Evolutionary conservation across 768 basidiomycete genomes (phyloP).

Genomic region (Gloeopeniophorella convolvens): DNA sequence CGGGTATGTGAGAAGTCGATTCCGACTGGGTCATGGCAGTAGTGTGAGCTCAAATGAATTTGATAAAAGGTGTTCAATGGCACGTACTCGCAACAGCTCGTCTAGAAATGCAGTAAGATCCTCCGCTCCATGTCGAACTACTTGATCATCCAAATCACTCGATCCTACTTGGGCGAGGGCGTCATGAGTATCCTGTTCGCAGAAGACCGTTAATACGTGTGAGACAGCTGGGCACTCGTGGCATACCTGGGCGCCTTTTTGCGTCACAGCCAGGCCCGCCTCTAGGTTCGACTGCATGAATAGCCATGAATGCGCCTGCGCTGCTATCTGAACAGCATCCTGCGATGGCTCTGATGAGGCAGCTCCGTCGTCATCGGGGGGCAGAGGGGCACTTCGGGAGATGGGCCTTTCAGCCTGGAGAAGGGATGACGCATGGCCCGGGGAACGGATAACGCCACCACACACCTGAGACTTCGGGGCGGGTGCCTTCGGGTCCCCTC

Average conservation of each 20-base stretch:
- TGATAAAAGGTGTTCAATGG: not conserved
- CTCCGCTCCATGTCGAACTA: not conserved
- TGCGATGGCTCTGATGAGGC: not conserved
- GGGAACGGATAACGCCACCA: too few relatives aligned
- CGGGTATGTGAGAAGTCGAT: not conserved
- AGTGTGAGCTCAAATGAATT: too few relatives aligned
- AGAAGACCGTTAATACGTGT: too few relatives aligned
- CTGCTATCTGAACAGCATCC: constrained; percentile 39
- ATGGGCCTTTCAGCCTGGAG: not conserved
- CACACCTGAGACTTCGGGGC: not conserved
- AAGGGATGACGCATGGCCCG: not conserved
- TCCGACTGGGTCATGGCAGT: not conserved
- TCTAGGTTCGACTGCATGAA: constrained; percentile 55
- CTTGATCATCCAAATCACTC: not conserved
- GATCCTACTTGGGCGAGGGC: not conserved
- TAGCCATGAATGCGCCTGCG: constrained; percentile 52
- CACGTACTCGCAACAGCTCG: constrained; percentile 9
- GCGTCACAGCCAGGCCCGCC: constrained; percentile 39
- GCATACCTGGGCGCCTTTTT: constrained; percentile 29
- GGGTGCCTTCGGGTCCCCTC: not conserved
- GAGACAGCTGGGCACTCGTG: too few relatives aligned
- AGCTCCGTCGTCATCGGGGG: not conserved
- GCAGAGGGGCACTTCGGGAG: not conserved
- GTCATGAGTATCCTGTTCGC: constrained; percentile 11
- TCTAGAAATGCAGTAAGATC: constrained; percentile 6